A percentile compares a stretch with the other conserved stretches of the same genome.
phyloP scores from a whole-genome alignment of 2,329 filamentous ascomycete genomes.

The Cercospora janseana region DNA sequence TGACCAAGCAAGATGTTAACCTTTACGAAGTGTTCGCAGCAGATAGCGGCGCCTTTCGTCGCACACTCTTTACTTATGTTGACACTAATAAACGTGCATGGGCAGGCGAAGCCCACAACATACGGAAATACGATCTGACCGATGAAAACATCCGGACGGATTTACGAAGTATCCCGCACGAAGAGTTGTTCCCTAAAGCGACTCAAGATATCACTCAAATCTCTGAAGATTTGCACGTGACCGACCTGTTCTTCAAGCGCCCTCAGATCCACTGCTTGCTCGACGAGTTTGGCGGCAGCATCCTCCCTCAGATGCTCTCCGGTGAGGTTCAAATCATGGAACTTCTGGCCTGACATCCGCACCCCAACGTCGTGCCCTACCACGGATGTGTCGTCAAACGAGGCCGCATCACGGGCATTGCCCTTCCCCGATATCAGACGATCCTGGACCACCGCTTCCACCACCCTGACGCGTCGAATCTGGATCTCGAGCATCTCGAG shows the following conservation, averaged over 20 bases:
- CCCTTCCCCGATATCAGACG: slow-evolving; percentile 24
- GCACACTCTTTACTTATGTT: slow-evolving; percentile 17
- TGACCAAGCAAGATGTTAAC: slow-evolving; percentile 13
- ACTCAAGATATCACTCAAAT: slow-evolving; percentile 15
- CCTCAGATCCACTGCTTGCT: slow-evolving; percentile 27
- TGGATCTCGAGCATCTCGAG: slow-evolving; percentile 24
- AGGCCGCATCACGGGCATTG: slow-evolving; percentile 28
- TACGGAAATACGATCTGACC: slow-evolving; percentile 26
- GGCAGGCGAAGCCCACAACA: slow-evolving; percentile 13
- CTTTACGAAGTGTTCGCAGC: slow-evolving; percentile 16
- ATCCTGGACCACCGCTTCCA: slow-evolving; percentile 26
- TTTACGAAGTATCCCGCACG: slow-evolving; percentile 19
- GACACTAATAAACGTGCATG: slow-evolving; percentile 15
- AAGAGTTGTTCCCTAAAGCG: slow-evolving; percentile 19
- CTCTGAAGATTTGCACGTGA: background rate
- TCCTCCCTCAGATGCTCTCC: slow-evolving; percentile 26
- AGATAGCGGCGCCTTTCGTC: slow-evolving; percentile 16
- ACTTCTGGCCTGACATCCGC: slow-evolving; percentile 23
- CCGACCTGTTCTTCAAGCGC: slow-evolving; percentile 28
- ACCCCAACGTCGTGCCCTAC: slow-evolving; percentile 30
- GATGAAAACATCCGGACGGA: slow-evolving; percentile 13
- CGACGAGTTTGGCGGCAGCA: slow-evolving; percentile 21
- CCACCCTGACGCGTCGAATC: slow-evolving; percentile 20
- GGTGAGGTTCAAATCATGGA: slow-evolving; percentile 29
- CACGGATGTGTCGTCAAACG: slow-evolving; percentile 29